These are phyloP conservation scores for Powellomyces hirtus DNA, from an alignment of 192 early-diverging fungal species.

Conservation along the genomic window DNA sequence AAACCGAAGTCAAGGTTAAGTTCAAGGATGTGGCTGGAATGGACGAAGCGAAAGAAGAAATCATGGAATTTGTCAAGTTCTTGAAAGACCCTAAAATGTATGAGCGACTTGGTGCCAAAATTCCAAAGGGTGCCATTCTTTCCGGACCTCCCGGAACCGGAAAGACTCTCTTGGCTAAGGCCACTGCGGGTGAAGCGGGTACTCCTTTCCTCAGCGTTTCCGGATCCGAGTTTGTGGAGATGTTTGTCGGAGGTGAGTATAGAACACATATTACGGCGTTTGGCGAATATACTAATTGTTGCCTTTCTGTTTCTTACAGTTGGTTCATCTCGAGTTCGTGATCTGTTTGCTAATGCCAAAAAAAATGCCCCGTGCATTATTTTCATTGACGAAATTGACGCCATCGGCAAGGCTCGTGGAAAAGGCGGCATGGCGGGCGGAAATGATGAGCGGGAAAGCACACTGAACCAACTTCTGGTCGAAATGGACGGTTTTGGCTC, in stretches of 20 bases:
- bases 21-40: conserved; percentile 99
- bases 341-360: conserved; percentile 96
- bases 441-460: conserved; percentile 97
- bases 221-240: conserved; percentile 98
- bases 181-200: conserved; percentile 97
- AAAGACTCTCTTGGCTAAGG: conserved; percentile 98
- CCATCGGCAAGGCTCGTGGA: conserved; percentile 96
- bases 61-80: conserved; percentile 99
- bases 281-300: too few relatives aligned
- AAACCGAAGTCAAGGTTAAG: conserved; percentile 91
- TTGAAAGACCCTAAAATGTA: conserved; percentile 89
- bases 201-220: conserved; percentile 98
- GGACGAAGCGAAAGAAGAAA: conserved; percentile 99
- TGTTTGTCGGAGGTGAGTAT: conserved; percentile 99
- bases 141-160: conserved; percentile 93
- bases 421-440: conserved; percentile 82
- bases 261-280: too few relatives aligned
- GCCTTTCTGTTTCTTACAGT: too few relatives aligned
- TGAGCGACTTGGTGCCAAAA: conserved; percentile 94
- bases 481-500: conserved; percentile 98
- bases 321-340: conserved; percentile 86
- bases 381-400: conserved; percentile 99
- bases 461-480: conserved; percentile 96
- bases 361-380: conserved; percentile 98
- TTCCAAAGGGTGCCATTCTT: conserved; percentile 96